Evolutionary conservation across 2,329 filamentous ascomycete genomes (phyloP), one percentile per base, ranked within the genome.

Genomic region (Ophidiomyces ophidiicola): DNA sequence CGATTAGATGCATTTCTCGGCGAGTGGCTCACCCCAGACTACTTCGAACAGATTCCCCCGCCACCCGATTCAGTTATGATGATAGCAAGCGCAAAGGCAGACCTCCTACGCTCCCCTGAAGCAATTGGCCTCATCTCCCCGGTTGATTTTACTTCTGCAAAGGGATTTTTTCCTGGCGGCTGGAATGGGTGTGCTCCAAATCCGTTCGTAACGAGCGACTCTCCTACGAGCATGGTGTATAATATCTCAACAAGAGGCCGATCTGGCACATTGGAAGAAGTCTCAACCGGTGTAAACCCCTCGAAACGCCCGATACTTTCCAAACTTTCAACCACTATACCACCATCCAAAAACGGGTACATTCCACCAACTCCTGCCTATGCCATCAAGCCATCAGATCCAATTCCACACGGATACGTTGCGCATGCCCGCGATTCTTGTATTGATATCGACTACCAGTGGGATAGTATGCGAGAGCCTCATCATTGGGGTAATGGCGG

Each of bases 21-120:
- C 34, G 90, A 98, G 67, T 98, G 90, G 90, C 70, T 96, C 20
- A 83, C 82, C 1, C 84, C 86, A 1, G 80, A 87, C 54, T 98
- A 98, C 59, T 98, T 88, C 53, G 86, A 94, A 46, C 72, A 82
- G 37, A 94, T 94, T 47, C 88, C 82, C 0, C 83, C 86, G 2
- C 90, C 90, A 7, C 90, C 90, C 0, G 76, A 77, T 30, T 88
- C 85, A 2, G 74, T 80, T 3, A 73, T 90, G 62, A 92, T 98
- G 84, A 69, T 96, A 2, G 82, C 82, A 18, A 76, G 76, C 28
- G 88, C 90, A 20, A 96, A 94, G 60, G 82, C 83, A 17, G 84
- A 92, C 51, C 66, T 98, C 3, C 67, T 94, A 32, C 75, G 80
- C 39, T 74, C 80, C 31, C 82, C 83, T 41, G 81, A 90, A 50